Percentiles rank a stretch among this genome's conserved stretches.
phyloP scores from a whole-genome alignment of 1,284 basidiomycete species.

The Pyrrhoderma noxium region DNA sequence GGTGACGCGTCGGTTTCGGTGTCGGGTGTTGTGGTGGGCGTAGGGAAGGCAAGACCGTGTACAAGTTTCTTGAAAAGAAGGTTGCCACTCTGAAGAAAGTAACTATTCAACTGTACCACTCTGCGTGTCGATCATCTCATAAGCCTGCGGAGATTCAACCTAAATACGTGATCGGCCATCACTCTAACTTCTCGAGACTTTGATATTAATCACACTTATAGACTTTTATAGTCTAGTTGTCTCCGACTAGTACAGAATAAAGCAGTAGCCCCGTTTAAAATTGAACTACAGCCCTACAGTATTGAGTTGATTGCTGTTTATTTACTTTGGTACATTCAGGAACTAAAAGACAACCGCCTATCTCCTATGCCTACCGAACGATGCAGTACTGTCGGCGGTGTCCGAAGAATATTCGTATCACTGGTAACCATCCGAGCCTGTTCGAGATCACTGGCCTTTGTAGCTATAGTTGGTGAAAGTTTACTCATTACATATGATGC shows the following conservation, averaged over 20 bases:
- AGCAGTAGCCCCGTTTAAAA: neutral
- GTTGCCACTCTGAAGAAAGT: no score
- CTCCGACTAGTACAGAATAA: slow-evolving; percentile 5
- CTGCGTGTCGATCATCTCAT: no score
- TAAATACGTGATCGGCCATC: no score
- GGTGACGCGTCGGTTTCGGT: neutral
- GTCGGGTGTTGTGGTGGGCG: neutral
- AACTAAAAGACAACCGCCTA: slow-evolving; percentile 1
- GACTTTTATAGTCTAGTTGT: no score
- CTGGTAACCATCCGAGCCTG: neutral
- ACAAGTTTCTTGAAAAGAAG: no score
- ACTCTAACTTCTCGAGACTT: no score
- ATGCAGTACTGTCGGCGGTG: slow-evolving; percentile 8
- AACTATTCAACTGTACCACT: no score
- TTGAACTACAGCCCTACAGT: neutral
- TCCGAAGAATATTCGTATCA: neutral
- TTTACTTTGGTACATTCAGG: neutral
- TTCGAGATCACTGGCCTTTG: neutral
- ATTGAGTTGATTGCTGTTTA: no score
- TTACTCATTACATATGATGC: no score
- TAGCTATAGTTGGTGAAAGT: no score
- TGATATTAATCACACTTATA: no score
- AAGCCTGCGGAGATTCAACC: no score
- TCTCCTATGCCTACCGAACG: slow-evolving; percentile 4
- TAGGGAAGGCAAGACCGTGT: neutral